A percentile compares a stretch with the other conserved stretches of the same genome.
These are phyloP conservation scores for Starmerella etchellsii DNA, from an alignment of 805 yeast species.

Conservation along the genomic window DNA sequence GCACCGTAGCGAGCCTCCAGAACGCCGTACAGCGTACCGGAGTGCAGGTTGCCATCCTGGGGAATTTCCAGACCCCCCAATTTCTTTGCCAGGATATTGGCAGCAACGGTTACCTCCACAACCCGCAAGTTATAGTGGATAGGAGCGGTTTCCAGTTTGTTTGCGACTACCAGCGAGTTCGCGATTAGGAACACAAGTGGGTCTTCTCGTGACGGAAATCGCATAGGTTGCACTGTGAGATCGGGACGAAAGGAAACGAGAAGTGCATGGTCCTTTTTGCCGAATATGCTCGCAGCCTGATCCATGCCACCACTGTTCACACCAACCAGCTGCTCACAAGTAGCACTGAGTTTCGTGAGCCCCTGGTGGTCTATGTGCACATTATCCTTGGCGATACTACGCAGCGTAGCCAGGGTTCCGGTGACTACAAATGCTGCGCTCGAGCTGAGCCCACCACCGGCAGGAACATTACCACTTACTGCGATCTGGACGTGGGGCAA, in stretches of 20 bases:
- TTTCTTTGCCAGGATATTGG: constrained; percentile 42
- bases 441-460: constrained; percentile 59
- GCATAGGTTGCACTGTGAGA: constrained; percentile 41
- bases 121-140: constrained; percentile 56
- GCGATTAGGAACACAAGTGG: constrained; percentile 45
- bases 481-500: constrained; percentile 37
- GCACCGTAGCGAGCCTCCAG: constrained; percentile 36
- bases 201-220: constrained; percentile 37
- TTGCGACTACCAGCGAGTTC: constrained; percentile 48
- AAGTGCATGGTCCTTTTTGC: constrained; percentile 44
- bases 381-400: constrained; percentile 32
- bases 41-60: constrained; percentile 39
- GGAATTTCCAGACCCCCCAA: constrained; percentile 32
- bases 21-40: constrained; percentile 54
- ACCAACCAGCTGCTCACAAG: constrained; percentile 58
- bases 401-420: constrained; percentile 44
- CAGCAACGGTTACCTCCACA: constrained; percentile 59
- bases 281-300: constrained; percentile 59
- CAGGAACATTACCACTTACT: constrained; percentile 55
- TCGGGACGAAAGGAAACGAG: constrained; percentile 49
- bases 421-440: constrained; percentile 63
- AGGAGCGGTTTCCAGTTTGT: constrained; percentile 60
- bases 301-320: constrained; percentile 75
- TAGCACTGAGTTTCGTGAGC: constrained; percentile 47
- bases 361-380: constrained; percentile 35